Base-by-base conservation (phyloP, 768 basidiomycete species). In the Candolleomyces eurysporus region DNA sequence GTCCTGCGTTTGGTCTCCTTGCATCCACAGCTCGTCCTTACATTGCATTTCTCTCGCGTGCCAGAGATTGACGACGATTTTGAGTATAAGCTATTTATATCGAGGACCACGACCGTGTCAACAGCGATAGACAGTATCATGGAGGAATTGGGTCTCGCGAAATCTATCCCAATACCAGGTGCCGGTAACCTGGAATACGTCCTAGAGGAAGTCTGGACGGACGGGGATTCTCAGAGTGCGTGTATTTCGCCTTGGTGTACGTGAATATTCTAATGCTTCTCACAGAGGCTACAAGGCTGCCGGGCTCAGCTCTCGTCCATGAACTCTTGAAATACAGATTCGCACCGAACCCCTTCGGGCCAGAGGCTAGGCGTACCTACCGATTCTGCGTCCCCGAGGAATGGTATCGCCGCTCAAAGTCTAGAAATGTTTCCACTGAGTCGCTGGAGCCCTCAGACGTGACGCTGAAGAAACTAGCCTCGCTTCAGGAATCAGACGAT, bases 31-130 rank as follows among this genome's bases (percentile, higher is more conserved):
- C 78, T 91, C n/a, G 78, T 79, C 0, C 48, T 88, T 21, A 72
- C 75, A 2, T 67, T 90, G 43, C 68, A 77, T 0, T 90, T 92
- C 71, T 71, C 81, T 48, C 85, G 89, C 49, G 83, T 94, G 16
- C 91, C 91, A 2, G 89, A 92, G 70, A 84, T 94, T 60, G 82
- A 87, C 55, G 92, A 94, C 66, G 87, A 80, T 2, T 92, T 87
- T 66, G 67, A 76, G 64, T 86, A 88, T 78, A 86, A 80, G 56
- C 64, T 84, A 45, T 94, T 87, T 72, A 77, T 93, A 58, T 83
- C 89, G 4, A 80, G 81, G 58, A 74, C 72, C 2, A 83, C 78
- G 51, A 84, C 83, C 4, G 84, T 86, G 3, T 70, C 76, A n/a
- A 82, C 88, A 48, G 76, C 85, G 16, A 69, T 91, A 50, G 73